phyloP scores from a whole-genome alignment of 495 filamentous ascomycete genomes.

The Penicillium tannophilum region DNA sequence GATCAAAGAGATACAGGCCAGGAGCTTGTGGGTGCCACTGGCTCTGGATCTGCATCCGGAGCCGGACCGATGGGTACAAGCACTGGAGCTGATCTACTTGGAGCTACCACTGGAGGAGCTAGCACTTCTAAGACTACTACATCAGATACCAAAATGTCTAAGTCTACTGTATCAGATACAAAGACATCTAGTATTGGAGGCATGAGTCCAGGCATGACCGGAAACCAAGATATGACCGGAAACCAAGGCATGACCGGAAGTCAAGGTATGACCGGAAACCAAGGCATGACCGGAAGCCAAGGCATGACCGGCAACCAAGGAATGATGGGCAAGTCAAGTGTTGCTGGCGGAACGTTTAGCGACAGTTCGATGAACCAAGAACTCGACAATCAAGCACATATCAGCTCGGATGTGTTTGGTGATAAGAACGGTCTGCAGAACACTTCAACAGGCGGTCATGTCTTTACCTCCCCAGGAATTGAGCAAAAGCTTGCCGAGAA shows the following conservation, averaged over 20 bases:
- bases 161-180: background rate
- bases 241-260: background rate
- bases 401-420: slow-evolving; percentile 21
- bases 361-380: slow-evolving; percentile 14
- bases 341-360: slow-evolving; percentile 6
- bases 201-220: too few species aligned
- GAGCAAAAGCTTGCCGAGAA: slow-evolving; percentile 4
- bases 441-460: slow-evolving; percentile 5
- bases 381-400: slow-evolving; percentile 12
- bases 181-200: background rate
- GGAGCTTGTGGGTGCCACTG: slow-evolving; percentile 3
- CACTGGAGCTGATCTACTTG: background rate
- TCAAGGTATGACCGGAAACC: too few species aligned
- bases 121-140: background rate
- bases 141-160: background rate
- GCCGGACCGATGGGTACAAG: background rate
- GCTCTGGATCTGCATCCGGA: slow-evolving; percentile 1
- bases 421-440: slow-evolving; percentile 4
- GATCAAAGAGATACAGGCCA: slow-evolving; percentile 17
- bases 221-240: too few species aligned
- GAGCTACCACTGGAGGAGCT: slow-evolving; percentile 1
- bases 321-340: background rate
- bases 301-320: background rate
- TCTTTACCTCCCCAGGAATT: background rate
- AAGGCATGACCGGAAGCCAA: background rate